phyloP scores from a whole-genome alignment of 768 basidiomycete species.

The Trametes cingulata region DNA sequence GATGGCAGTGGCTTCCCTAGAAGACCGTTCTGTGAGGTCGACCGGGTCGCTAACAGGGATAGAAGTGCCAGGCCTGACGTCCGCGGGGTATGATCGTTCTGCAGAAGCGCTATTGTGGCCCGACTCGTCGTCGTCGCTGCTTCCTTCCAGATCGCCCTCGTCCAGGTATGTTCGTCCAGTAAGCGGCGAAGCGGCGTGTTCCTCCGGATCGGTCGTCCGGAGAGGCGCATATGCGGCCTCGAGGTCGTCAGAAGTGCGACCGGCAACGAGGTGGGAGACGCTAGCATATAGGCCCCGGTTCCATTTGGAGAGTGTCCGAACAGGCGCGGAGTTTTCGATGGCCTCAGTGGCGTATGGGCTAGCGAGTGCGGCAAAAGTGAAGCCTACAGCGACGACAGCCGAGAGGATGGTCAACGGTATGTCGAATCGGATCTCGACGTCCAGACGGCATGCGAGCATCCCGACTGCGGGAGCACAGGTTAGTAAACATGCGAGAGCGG shows the following conservation, averaged over 20 bases:
- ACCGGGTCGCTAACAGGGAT: neutral
- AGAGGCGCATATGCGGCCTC: conserved; percentile 24
- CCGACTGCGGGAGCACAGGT: conserved; percentile 22
- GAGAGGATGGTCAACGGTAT: conserved; percentile 27
- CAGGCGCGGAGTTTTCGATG: conserved; percentile 19
- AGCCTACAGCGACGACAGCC: conserved; percentile 29
- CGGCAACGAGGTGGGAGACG: conserved; percentile 6
- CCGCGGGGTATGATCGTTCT: neutral
- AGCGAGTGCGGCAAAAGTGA: conserved; percentile 32
- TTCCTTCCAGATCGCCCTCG: conserved; percentile 5
- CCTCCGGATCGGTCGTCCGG: conserved; percentile 11
- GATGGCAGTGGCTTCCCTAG: no score
- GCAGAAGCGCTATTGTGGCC: no score
- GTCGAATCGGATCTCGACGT: conserved; percentile 28
- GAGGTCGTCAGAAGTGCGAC: conserved; percentile 11
- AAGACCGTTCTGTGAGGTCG: no score
- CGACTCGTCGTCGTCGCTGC: conserved; percentile 8
- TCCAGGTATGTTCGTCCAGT: neutral
- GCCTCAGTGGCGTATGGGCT: conserved; percentile 26
- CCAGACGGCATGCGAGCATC: conserved; percentile 32
- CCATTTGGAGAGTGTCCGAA: neutral
- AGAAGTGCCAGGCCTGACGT: neutral
- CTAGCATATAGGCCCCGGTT: conserved; percentile 8
- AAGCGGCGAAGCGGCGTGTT: neutral
- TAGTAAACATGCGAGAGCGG: neutral